Base-by-base conservation (phyloP, 176 grass and related monocot species). In the Zoysia japonica region DNA sequence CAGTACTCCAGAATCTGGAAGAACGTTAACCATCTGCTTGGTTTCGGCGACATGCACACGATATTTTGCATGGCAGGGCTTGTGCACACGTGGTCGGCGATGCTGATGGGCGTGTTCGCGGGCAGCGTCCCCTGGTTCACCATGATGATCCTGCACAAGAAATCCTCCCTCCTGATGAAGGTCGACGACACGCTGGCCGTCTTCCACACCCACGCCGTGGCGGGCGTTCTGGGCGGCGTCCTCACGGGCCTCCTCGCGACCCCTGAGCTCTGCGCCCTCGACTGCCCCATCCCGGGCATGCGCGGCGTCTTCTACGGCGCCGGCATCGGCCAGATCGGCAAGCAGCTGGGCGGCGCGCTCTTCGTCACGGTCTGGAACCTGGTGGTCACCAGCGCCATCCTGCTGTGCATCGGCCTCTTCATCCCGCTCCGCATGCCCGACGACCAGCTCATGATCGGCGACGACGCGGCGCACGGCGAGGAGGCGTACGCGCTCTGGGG, bases 81-180 rank as follows among this genome's bases (percentile, higher is more conserved):
- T 75, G 92, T 95, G 72, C 89, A 95, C 73, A 82, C 84, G 47
- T 95, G 92, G 92, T n/a, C 87, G n/a, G 89, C 92, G n/a, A 80
- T 95, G 13, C 44, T 95, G 44, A 95, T 89, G 89, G 89, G 92
- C 59, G 53, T 83, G 62, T 80, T 28, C 19, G 81, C 84, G 28
- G 89, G 92, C 60, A 68, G 81, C 59, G 17, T 95, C 20, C 89
- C 92, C 0, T 95, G 92, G 92, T 69, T 85, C 75, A 92, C 87
- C 40, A 92, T 95, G 92, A 92, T 95, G 87, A 80, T 89, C 57
- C 87, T 95, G 39, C 89, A 92, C 84, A 92, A 89, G 82, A 85
- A 79, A n/a, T 95, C 74, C 16, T 1, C 65, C 2, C 39, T 95
- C 11, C 89, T 95, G 2, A 90, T 83, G 83, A 87, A 92, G 76